Evolutionary conservation across 805 yeast genomes (phyloP), one percentile per base, ranked within the genome.

Genomic region (Pichia occidentalis): DNA sequence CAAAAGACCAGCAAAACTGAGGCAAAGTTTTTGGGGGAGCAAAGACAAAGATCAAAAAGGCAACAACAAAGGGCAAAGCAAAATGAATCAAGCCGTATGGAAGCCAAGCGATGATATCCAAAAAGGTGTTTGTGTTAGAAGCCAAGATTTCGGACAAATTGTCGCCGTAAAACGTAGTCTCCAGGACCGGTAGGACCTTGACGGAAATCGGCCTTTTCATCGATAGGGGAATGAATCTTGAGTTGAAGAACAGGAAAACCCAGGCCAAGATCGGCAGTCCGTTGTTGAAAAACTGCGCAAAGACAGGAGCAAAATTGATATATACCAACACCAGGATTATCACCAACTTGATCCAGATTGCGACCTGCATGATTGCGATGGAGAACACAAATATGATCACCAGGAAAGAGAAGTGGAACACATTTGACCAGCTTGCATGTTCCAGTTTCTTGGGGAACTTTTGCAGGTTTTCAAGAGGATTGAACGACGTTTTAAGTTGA

Each of bases 71-170:
- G 4, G 98, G 97, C 11, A 85, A 73, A n/a, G 84, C 77, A 53
- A 85, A 90, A 63, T 90, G 98, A 41, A 85, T 67, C 11, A 92
- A 56, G 2, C 98, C 98, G 56, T 90, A 90, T 2, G 98, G 97
- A 24, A 92, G 57, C 97, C 97, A 90, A 7, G 96, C 95, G 29
- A 86, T 50, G 7, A 90, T 65, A 55, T 90, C 97, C 34, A 85
- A 64, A 7, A 77, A 52, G 1, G 84, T 61, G 41, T 70, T 73
- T 16, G 82, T 79, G 13, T 79, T 67, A 7, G 90, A 75, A 1
- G 97, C 94, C 51, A 88, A 68, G 16, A 90, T 76, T 52, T 83
- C 85, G 36, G 88, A 78, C 50, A 92, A 68, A 59, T 92, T 85
- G 52, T 90, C 96, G 32, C 97, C 97, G 56, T 85, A 90, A 42